phyloP scores from a whole-genome alignment of 2,329 filamentous ascomycete species.

The Pseudogymnoascus sp. region DNA sequence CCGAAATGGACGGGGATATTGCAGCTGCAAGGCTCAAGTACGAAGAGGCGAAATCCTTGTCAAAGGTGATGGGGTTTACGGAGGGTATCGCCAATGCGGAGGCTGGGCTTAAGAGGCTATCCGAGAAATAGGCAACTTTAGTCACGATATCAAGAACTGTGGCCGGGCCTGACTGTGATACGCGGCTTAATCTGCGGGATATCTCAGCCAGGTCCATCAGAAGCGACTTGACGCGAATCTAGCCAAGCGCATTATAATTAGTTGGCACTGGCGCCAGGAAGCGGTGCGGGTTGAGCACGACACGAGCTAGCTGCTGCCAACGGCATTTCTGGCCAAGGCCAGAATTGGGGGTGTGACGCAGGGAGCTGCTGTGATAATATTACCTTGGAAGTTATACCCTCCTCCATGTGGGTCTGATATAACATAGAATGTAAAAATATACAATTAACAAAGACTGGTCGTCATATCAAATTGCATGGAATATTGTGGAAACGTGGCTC shows the following conservation, averaged over 20 bases:
- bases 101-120: constrained; percentile 37
- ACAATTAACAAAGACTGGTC: not conserved
- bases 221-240: not conserved
- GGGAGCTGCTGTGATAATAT: constrained; percentile 5
- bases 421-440: constrained; percentile 2
- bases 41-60: constrained; percentile 58
- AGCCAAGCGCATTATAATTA: constrained; percentile 3
- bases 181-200: not conserved
- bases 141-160: not conserved
- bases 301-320: not conserved
- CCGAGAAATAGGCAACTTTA: not conserved
- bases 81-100: constrained; percentile 47
- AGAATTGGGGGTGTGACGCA: not conserved
- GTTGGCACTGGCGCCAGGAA: constrained; percentile 1
- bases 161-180: not conserved
- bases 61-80: constrained; percentile 45
- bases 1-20: constrained; percentile 62
- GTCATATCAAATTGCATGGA: constrained; percentile 2
- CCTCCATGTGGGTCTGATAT: not conserved
- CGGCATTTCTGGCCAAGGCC: not conserved
- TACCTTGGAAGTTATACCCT: not conserved
- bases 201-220: not conserved
- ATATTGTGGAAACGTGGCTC: not conserved
- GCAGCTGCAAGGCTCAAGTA: constrained; percentile 62
- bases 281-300: not conserved